Base-by-base conservation (phyloP, 2,329 filamentous ascomycete genomes). In the Cladosporium oxysporum region DNA sequence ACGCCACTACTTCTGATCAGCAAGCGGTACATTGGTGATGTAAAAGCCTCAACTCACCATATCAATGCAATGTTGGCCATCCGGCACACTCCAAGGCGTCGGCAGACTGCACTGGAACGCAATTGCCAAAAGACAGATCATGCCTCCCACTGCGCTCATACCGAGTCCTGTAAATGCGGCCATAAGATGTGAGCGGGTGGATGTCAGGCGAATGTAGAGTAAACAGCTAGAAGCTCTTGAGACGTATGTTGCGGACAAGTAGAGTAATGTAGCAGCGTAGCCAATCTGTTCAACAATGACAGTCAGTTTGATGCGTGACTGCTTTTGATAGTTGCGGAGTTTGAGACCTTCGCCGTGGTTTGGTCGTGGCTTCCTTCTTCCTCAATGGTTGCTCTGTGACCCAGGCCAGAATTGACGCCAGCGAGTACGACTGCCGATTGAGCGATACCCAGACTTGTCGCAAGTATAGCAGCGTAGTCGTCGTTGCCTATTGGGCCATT, bases 401-500 rank as follows among this genome's bases (percentile, higher is more conserved):
- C 74, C 2, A 75, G 67, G 21, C 74, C 73, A 12, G 65, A 64
- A 11, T 62, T 69, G 2, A 72, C 68, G 26, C 71, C 64, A 5
- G 53, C 53, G 10, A 75, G 66, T 0, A 66, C 67, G 0, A 72
- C 8, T 3, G 57, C 16, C 10, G 70, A 71, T 26, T 71, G 62
- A 3, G 62, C 28, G 41, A 71, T 49, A 7, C 68, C 73, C 21
- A 73, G 8, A 37, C 69, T 64, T 3, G 73, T 75, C 11, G 73
- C 73, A 1, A 66, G 60, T n/a, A 65, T 63, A 58, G 73, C 75
- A 5, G 71, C 67, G 18, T 61, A 65, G 62, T 76, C 73, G 21
- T 76, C 74, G 58, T 64, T 71, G 12, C 73, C 70, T 11, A 74
- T 67, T 0, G 74, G 74, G 0, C 72, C 73, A 28, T 73, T 75